Evolutionary conservation across 306 rosid species (phyloP).

Genomic region (Sesbania bispinosa): DNA sequence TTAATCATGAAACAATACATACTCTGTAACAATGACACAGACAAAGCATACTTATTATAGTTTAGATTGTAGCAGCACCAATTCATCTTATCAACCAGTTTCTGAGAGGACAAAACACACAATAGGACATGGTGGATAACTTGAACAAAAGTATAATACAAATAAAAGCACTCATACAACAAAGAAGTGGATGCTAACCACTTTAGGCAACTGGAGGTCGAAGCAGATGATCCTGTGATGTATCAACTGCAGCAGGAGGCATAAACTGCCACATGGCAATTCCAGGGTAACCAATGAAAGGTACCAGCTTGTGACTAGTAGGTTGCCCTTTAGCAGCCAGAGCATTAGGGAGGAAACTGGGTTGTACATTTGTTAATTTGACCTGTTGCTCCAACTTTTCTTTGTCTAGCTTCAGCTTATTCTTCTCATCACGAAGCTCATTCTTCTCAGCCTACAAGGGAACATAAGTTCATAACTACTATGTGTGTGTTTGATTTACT

Average conservation of each 20-base stretch:
- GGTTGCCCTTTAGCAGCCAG: constrained; percentile 49
- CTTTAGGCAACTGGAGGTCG: constrained; percentile 92
- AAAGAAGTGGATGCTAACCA: constrained; percentile 31
- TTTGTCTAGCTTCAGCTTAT: constrained; percentile 74
- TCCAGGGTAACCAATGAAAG: constrained; percentile 85
- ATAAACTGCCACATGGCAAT: constrained; percentile 92
- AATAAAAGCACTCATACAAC: background rate
- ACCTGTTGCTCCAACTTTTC: constrained; percentile 64
- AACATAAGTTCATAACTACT: background rate
- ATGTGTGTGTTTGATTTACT: too few species aligned
- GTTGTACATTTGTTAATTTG: constrained; percentile 46
- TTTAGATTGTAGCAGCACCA: constrained; percentile 16
- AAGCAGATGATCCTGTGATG: constrained; percentile 85
- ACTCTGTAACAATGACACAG: constrained; percentile 17
- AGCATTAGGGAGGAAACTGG: constrained; percentile 53
- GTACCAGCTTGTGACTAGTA: constrained; percentile 67
- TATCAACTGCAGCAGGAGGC: constrained; percentile 77
- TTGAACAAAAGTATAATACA: constrained; percentile 16
- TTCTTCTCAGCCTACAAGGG: constrained; percentile 79
- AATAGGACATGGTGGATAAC: constrained; percentile 16
- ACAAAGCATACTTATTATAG: constrained; percentile 13
- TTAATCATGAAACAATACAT: background rate
- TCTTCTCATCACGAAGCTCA: constrained; percentile 93
- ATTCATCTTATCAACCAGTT: constrained; percentile 16
- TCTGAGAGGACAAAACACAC: constrained; percentile 24